Base-by-base conservation (phyloP, 208 protist genomes). In the Vickermania spadyakhi region DNA sequence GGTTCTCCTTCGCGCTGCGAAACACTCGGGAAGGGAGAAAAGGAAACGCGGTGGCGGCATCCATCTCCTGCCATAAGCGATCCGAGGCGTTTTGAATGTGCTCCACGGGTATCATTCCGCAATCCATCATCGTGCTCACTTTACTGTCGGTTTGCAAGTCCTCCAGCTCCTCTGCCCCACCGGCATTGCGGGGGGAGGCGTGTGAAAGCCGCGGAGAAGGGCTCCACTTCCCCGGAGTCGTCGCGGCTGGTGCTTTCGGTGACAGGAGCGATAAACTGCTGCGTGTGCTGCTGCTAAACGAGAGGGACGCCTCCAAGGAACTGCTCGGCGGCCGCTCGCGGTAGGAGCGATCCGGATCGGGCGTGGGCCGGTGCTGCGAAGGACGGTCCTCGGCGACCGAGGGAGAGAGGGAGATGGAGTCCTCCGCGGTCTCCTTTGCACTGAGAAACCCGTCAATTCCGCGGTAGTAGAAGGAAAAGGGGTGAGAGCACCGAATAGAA, bases 401-500 rank as follows among this genome's bases (percentile, higher is more conserved):
- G n/a, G n/a, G n/a, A n/a, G n/a, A n/a, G n/a, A n/a, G n/a, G n/a
- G n/a, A n/a, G n/a, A n/a, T n/a, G n/a, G n/a, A n/a, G n/a, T n/a
- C n/a, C n/a, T n/a, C n/a, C n/a, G 36, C 36, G 36, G 36, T 7
- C 36, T 18, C 36, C 11, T 18, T 7, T 7, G 11, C 36, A 18
- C 18, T 45, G 7, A 7, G 36, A 45, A 45, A n/a, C 36, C 36
- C 36, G 11, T 45, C 36, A 18, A 45, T 45, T 18, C 36, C 36
- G 36, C 36, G 36, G 36, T 68, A 72, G 58, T 72, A 70, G 67
- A 90, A 80, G 49, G 75, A 62, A 1, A 76, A 63, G 28, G 78
- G 79, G 51, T 90, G 79, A 2, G 83, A 86, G 29, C 65, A 62
- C 29, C 83, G 83, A 2, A 90, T 77, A 3, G 83, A 83, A 31